Evolutionary conservation across 2,329 filamentous ascomycete species (phyloP), one percentile per base, ranked within the genome.

Genomic region (Pseudogymnoascus verrucosus): DNA sequence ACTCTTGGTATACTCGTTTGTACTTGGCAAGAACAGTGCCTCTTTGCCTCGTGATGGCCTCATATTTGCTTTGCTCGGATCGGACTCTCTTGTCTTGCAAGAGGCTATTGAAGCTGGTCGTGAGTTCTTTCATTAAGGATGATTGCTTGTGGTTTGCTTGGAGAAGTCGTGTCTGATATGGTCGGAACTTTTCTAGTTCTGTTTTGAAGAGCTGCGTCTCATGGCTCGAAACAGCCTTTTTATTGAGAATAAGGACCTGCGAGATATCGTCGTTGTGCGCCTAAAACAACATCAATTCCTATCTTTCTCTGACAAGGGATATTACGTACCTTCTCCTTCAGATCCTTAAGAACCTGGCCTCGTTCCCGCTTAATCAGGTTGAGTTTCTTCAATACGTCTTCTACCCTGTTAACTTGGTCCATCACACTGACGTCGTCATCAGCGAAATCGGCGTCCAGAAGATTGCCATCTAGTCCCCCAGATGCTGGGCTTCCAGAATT

Each of bases 241-340:
- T 98, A 81, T 99, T 99, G 65, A 99, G 79, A 63, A 99, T 99
- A 65, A 99, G 81, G 11, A 98, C 93, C 72, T 96, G 95, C 4
- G 93, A 97, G 67, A 99, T 99, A 71, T 99, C 96, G 72, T 99
- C 96, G 68, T 89, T 91, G 76, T 96, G 93, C 62, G 93, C 89
- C 93, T 97, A 62, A 8, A 60, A 31, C 16, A 40, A 59, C 6
- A 36, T 64, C 47, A 63, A 60, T 36, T 11, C 36, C 10, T 37
- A 47, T 31, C 44, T 61, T 51, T 36, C 19, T 11, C 5, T 21
- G 7, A 2, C 8, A 7, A 5, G 31, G 28, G 37, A 14, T 61
- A 61, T 16, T 57, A 40, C 81, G 70, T 76, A 96, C 95, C 87
- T 96, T 98, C 68, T 98, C 93, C 76, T 99, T 99, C 69, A 99